A percentile compares a stretch with the other conserved stretches of the same genome.
These are phyloP conservation scores for Scytalidium sp. DNA, from an alignment of 2,329 filamentous ascomycete genomes.

Conservation along the genomic window DNA sequence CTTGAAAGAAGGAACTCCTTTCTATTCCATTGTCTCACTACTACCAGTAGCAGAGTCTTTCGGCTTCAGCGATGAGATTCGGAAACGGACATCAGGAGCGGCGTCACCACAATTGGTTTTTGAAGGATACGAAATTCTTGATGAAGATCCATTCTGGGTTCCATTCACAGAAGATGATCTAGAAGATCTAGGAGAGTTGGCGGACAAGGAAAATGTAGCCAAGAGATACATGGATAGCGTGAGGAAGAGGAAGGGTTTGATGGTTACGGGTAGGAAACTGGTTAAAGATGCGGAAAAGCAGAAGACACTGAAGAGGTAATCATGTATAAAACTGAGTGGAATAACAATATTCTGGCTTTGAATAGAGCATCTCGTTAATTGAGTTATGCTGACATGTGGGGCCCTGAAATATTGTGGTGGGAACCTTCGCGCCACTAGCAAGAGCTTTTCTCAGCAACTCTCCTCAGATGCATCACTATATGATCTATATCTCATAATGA, in stretches of 20 bases:
- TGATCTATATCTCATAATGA: too few relatives aligned
- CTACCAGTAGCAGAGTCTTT: slow-evolving; percentile 94
- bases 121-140: slow-evolving; percentile 85
- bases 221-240: slow-evolving; percentile 95
- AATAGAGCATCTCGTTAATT: too few relatives aligned
- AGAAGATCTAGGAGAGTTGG: slow-evolving; percentile 91
- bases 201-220: slow-evolving; percentile 91
- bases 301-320: slow-evolving; percentile 61
- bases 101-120: slow-evolving; percentile 94
- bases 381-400: too few relatives aligned
- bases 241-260: slow-evolving; percentile 78
- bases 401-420: too few relatives aligned
- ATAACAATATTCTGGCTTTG: neutral
- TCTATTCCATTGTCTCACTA: slow-evolving; percentile 88
- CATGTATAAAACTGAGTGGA: neutral
- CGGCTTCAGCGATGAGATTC: slow-evolving; percentile 93
- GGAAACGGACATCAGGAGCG: slow-evolving; percentile 86
- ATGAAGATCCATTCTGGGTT: slow-evolving; percentile 97
- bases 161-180: slow-evolving; percentile 94
- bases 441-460: too few relatives aligned
- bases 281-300: slow-evolving; percentile 92
- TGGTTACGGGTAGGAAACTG: slow-evolving; percentile 73
- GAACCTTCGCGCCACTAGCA: too few relatives aligned
- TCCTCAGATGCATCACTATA: too few relatives aligned
- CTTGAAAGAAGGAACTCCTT: slow-evolving; percentile 92